A percentile compares a stretch with the other conserved stretches of the same genome.
These are phyloP conservation scores for Colletotrichum magnum DNA, from an alignment of 2,329 filamentous ascomycete genomes.

Conservation along the genomic window DNA sequence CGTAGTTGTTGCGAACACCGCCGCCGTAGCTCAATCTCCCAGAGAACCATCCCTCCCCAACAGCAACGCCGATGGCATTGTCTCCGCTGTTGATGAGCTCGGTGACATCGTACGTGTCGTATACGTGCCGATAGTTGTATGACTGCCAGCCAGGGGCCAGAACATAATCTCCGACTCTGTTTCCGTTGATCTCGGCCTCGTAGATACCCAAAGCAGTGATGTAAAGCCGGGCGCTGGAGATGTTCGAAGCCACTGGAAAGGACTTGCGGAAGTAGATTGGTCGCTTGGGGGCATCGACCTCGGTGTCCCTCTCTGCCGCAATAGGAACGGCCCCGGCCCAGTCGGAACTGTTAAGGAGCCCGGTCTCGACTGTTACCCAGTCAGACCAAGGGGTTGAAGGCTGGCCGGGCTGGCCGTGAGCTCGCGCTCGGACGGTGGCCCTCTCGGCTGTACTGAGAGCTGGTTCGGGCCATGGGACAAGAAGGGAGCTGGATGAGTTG, in stretches of 20 bases:
- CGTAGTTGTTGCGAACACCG: conserved; percentile 52
- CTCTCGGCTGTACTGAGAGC: conserved; percentile 50
- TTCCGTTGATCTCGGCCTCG: conserved; percentile 62
- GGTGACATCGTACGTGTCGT: conserved; percentile 68
- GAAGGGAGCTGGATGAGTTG: conserved; percentile 55
- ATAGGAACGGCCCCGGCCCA: conserved; percentile 50
- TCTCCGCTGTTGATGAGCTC: conserved; percentile 53
- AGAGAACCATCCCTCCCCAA: conserved; percentile 66
- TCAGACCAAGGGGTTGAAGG: conserved; percentile 49
- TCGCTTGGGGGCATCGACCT: conserved; percentile 47
- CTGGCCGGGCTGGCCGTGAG: conserved; percentile 46
- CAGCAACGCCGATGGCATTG: conserved; percentile 54
- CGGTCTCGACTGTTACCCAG: conserved; percentile 53
- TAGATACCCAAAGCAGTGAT: conserved; percentile 63
- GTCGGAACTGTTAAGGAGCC: conserved; percentile 46
- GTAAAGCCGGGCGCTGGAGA: conserved; percentile 59
- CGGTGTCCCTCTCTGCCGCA: conserved; percentile 48
- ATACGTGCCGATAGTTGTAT: conserved; percentile 65
- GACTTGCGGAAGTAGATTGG: conserved; percentile 42
- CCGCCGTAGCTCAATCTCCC: conserved; percentile 53
- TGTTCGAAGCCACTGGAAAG: conserved; percentile 41
- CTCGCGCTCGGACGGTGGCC: conserved; percentile 52
- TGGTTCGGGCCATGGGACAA: conserved; percentile 60
- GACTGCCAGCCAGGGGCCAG: conserved; percentile 68
- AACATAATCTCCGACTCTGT: conserved; percentile 54